Evolutionary conservation across 805 yeast genomes (phyloP), one percentile per base, ranked within the genome.

Genomic region (Cyberlindnera petersonii): DNA sequence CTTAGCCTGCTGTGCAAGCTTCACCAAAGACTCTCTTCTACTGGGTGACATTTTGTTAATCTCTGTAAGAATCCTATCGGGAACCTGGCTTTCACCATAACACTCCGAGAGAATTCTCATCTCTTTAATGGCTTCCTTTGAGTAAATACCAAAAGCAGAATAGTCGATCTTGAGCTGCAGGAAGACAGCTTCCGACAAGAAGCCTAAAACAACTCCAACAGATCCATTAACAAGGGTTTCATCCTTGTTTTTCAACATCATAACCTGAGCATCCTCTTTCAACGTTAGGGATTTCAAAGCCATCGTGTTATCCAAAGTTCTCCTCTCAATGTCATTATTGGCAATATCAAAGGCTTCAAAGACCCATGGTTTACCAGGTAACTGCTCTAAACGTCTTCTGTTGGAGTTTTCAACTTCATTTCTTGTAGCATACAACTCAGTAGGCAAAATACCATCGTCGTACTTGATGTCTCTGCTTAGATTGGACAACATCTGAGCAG

Each of bases 211-310:
- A 26, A 71, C 76, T 0, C 99, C 99, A 26, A 91, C 66, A 0
- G 96, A 77, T 3, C 99, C 98, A 63, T 93, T 93, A 28, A 93
- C 98, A 26, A 93, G 65, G 3, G 69, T 63, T 9, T 77, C 82
- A 47, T 86, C 89, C 21, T 74, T 70, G 58, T 93, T 93, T 52
- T 85, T 86, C 48, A 93, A 64, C 71, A 86, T 79, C 96, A 93
- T 89, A 2, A 93, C 97, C 60, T 93, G 98, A 0, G 96, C 94
- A 26, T 86, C 87, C 39, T 76, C 79, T 58, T 89, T 91, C 47
- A 93, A 64, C 3, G 66, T 69, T 13, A 93, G 55, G 6, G 50
- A 56, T 41, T 72, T 70, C 20, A 82, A 84, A 31, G 93, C 94
- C 83, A 89, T 80, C 27, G 86, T 66, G 32, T 73, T 71, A 16